A percentile compares a stretch with the other conserved stretches of the same genome.
Evolutionary conservation across 345 rosid species (phyloP).

Genomic region (Jatropha curcas): DNA sequence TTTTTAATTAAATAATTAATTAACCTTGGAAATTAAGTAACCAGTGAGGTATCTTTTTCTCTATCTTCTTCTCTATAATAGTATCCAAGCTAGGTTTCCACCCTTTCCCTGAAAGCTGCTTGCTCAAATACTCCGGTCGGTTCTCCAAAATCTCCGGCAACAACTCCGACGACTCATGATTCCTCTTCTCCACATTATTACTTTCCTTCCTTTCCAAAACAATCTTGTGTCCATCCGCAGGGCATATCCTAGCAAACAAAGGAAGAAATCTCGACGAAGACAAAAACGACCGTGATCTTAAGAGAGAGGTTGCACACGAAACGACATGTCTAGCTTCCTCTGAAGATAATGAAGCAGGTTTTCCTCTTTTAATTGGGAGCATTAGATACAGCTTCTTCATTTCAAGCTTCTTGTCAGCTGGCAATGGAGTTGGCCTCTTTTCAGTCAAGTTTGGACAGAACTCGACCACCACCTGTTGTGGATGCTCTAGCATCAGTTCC

Average conservation of each 20-base stretch:
- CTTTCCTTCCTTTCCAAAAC: constrained; percentile 19
- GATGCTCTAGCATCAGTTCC: constrained; percentile 80
- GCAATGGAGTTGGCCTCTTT: constrained; percentile 56
- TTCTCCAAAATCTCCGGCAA: constrained; percentile 35
- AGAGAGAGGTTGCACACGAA: constrained; percentile 43
- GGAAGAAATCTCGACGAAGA: constrained; percentile 49
- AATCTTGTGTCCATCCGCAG: not conserved
- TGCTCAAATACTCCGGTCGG: constrained; percentile 54
- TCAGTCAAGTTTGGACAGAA: constrained; percentile 37
- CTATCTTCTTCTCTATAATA: constrained; percentile 59
- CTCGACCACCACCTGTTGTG: constrained; percentile 75
- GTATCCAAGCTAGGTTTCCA: constrained; percentile 88
- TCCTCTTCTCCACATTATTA: constrained; percentile 4
- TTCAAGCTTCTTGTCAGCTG: constrained; percentile 71
- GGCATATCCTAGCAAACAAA: constrained; percentile 44
- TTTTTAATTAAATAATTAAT: too few species aligned
- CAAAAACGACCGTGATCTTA: constrained; percentile 38
- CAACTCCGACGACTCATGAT: constrained; percentile 15
- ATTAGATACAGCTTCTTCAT: constrained; percentile 54
- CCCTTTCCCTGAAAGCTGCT: constrained; percentile 66
- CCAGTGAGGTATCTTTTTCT: constrained; percentile 47
- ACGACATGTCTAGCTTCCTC: constrained; percentile 54
- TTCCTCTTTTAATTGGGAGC: constrained; percentile 59
- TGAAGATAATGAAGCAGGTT: constrained; percentile 37
- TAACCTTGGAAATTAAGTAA: constrained; percentile 34